These are phyloP conservation scores for Tulasnella sp. DNA, from an alignment of 768 basidiomycete genomes.

Conservation along the genomic window DNA sequence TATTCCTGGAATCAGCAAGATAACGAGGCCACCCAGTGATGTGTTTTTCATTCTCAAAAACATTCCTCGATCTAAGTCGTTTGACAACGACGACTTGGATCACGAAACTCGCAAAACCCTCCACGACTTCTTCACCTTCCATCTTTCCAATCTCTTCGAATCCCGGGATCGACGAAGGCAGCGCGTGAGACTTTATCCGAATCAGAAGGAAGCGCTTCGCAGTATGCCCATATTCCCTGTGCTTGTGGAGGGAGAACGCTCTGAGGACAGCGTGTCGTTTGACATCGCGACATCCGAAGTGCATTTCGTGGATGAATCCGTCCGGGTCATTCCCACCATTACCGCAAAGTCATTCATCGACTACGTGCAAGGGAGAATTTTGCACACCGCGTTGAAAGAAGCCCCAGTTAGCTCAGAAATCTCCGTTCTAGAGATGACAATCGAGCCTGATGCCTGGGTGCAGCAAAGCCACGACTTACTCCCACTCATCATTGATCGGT, in stretches of 20 bases:
- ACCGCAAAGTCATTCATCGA: background rate
- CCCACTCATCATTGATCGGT: background rate
- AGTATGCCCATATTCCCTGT: constrained; percentile 21
- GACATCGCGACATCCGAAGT: background rate
- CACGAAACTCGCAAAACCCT: background rate
- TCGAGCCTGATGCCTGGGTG: background rate
- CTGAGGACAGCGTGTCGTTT: background rate
- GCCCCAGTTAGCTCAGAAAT: background rate
- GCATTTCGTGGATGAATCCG: background rate
- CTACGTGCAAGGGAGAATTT: background rate
- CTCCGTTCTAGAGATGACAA: background rate
- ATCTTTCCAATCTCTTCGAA: background rate
- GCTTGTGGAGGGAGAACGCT: background rate
- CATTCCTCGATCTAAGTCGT: no score
- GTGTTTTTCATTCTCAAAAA: no score
- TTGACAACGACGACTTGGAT: no score
- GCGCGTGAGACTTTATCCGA: no score
- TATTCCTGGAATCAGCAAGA: no score
- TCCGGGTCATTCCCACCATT: constrained; percentile 7
- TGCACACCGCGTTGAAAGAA: background rate
- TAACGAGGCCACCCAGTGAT: no score
- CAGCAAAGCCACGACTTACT: constrained; percentile 10
- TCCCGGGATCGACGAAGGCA: no score
- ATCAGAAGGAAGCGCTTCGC: no score
- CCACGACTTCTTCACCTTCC: background rate